Conservation (phyloP, 164 flowering plant genomes). For the Houttuynia cordata region DNA sequence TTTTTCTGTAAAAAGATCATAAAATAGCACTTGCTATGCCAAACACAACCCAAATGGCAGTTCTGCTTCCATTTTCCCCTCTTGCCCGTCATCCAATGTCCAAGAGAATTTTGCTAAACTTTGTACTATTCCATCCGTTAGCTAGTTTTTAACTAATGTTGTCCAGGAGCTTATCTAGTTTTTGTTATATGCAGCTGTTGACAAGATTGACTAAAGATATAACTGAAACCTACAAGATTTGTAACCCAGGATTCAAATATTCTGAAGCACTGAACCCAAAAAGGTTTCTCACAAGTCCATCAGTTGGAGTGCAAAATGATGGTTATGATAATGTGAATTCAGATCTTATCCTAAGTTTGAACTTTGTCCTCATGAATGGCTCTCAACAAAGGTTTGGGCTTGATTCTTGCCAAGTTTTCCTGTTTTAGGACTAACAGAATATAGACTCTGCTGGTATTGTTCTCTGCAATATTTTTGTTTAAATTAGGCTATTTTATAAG, state of each 20-base stretch:
- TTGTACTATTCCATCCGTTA: neutral
- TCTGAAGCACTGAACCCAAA: slow-evolving; percentile 71
- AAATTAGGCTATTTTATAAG: neutral
- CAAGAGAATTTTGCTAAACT: neutral
- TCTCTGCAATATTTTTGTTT: neutral
- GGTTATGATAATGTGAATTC: slow-evolving; percentile 94
- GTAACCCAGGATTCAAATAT: slow-evolving; percentile 80
- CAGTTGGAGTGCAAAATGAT: slow-evolving; percentile 82
- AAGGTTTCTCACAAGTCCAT: slow-evolving; percentile 82
- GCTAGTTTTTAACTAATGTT: neutral
- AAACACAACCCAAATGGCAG: too few species aligned
- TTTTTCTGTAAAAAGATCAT: neutral
- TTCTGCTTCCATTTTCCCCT: neutral
- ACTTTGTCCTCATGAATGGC: slow-evolving; percentile 53
- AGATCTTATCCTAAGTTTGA: slow-evolving; percentile 73
- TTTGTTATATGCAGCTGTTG: slow-evolving; percentile 54
- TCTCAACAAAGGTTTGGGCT: slow-evolving; percentile 53
- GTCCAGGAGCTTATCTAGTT: neutral
- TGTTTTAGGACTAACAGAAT: neutral
- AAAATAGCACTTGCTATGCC: too few species aligned
- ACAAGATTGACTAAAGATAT: slow-evolving; percentile 76
- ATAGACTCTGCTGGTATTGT: neutral
- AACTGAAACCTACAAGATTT: slow-evolving; percentile 68
- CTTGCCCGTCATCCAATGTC: neutral
- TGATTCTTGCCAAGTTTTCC: slow-evolving; percentile 1